Evolutionary conservation across 352 stramenopile species (phyloP).

Genomic region (Phytophthora niederhauseri): DNA sequence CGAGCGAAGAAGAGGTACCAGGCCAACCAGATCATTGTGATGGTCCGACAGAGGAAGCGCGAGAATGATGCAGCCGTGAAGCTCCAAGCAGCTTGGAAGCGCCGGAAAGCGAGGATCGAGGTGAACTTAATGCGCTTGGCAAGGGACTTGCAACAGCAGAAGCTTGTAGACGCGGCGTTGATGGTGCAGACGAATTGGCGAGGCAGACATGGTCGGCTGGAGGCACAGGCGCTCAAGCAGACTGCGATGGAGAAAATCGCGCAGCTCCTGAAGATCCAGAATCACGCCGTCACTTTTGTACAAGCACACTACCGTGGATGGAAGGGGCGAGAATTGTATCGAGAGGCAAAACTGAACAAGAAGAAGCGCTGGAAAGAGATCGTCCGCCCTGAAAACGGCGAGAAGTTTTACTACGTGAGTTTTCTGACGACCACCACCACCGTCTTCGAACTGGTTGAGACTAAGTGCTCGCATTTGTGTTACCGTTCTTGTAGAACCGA

Average conservation of each 20-base stretch:
- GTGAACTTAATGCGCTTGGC: slow-evolving; percentile 48
- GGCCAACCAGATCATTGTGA: slow-evolving; percentile 45
- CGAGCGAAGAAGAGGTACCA: slow-evolving; percentile 49
- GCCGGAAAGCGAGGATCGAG: slow-evolving; percentile 50
- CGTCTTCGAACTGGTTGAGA: not conserved
- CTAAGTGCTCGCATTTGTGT: slow-evolving; percentile 6
- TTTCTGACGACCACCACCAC: not conserved
- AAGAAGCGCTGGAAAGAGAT: slow-evolving; percentile 94
- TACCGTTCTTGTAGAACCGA: slow-evolving; percentile 71
- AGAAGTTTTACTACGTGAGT: slow-evolving; percentile 92
- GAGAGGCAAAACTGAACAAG: slow-evolving; percentile 55
- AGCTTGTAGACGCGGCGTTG: slow-evolving; percentile 36
- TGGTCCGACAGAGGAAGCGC: slow-evolving; percentile 36
- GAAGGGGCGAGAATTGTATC: slow-evolving; percentile 67
- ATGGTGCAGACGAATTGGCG: slow-evolving; percentile 63
- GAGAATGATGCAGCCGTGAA: slow-evolving; percentile 55
- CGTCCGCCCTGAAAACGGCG: slow-evolving; percentile 69
- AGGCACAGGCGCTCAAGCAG: slow-evolving; percentile 39
- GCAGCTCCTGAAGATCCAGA: slow-evolving; percentile 58
- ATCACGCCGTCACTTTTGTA: slow-evolving; percentile 77
- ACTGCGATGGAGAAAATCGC: slow-evolving; percentile 47
- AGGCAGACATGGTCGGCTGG: slow-evolving; percentile 35
- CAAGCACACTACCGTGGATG: slow-evolving; percentile 76
- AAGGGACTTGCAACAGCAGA: slow-evolving; percentile 43
- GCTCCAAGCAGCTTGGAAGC: slow-evolving; percentile 67